Evolutionary conservation across 257 asterid genomes (phyloP), one percentile per base, ranked within the genome.

Genomic region (Avicennia marina): DNA sequence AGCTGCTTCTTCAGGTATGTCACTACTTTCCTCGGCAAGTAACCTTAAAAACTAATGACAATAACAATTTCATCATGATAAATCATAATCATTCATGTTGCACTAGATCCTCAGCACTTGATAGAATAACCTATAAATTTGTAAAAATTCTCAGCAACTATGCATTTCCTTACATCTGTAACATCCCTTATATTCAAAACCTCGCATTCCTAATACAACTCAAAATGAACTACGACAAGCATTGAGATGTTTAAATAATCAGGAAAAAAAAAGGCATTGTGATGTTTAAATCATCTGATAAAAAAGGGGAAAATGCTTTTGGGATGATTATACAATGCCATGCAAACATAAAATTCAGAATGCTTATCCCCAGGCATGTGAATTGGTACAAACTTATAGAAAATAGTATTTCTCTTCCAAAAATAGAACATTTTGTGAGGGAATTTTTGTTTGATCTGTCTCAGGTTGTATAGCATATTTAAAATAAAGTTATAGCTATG

Each of bases 1-100:
- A 19, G 69, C 72, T 44, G 60, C 73, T 48, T 86, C 94, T 19
- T 80, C 46, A 32, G 90, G 73, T 53, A 57, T 34, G n/a, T 72
- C 78, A 56, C 59, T 76, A 42, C 71, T 75, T 69, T 82, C 96
- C 72, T 84, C 95, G 1, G 73, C 72, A 40, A 93, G 95, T 61
- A 79, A 52, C 90, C 87, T 80, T 68, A 93, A 62, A 65, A 84
- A 81, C 99, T 93, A 79, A 62, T 41, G 11, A 39, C 49, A 68
- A 2, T 27, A 61, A 60, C 2, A 36, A 52, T 48, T 32, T 49
- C 41, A 46, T 64, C 26, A 57, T 62, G 52, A 56, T 49, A 67
- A 53, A 69, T 40, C 69, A 47, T 48, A 63, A 22, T 15, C 21
- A 58, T 56, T 33, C 53, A 63, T 10, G 29, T 9, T 25, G 32